Evolutionary conservation across 306 rosid species (phyloP).

Genomic region (Trifolium repens): DNA sequence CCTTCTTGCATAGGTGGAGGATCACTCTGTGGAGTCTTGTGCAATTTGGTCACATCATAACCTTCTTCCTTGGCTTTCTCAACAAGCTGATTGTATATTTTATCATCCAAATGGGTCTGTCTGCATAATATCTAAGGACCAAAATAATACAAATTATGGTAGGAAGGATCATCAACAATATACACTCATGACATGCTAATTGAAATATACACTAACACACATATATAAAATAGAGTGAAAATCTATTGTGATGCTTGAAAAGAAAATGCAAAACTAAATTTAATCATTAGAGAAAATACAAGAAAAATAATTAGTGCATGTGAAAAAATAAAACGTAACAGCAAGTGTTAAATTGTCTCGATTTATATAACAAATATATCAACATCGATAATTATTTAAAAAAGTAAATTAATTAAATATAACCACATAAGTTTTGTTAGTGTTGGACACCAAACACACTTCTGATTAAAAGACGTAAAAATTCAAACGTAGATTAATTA

Average conservation of each 20-base stretch:
- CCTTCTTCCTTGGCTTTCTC: conserved; percentile 65
- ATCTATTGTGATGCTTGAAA: not conserved
- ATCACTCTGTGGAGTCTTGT: conserved; percentile 74
- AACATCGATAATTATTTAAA: too few relatives aligned
- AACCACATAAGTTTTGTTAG: too few relatives aligned
- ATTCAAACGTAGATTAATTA: not conserved
- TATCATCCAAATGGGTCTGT: conserved; percentile 60
- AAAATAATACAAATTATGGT: not conserved
- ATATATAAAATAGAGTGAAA: too few relatives aligned
- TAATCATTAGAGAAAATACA: not conserved
- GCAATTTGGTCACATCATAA: conserved; percentile 85
- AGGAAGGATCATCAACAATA: not conserved
- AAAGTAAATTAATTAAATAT: too few relatives aligned
- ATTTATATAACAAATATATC: too few relatives aligned
- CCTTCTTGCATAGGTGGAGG: conserved; percentile 66
- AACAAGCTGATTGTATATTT: conserved; percentile 62
- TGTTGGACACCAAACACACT: not conserved
- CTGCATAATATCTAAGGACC: conserved; percentile 65
- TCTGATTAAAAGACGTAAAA: not conserved
- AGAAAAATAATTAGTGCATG: not conserved
- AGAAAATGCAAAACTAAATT: not conserved
- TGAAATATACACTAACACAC: too few relatives aligned
- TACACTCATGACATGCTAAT: too few relatives aligned
- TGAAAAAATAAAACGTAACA: too few relatives aligned
- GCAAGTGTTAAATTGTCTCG: not conserved